phyloP scores from a whole-genome alignment of 331 rosid genomes.

The Pyrus hybrid region DNA sequence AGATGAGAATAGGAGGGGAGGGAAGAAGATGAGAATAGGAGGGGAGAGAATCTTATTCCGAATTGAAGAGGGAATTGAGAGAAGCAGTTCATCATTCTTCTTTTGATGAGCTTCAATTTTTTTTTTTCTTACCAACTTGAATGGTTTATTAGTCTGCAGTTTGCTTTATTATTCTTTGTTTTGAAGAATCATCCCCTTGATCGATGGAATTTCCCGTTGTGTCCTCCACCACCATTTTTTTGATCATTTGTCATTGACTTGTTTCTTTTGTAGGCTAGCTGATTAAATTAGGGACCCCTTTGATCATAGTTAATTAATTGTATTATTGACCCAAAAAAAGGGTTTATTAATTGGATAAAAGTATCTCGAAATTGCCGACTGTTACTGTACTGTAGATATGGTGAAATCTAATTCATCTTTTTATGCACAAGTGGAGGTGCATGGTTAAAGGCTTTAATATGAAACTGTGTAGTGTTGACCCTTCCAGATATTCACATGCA shows the following conservation, averaged over 20 bases:
- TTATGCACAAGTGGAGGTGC: constrained; percentile 64
- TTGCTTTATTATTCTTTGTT: constrained; percentile 32
- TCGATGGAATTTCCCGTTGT: constrained; percentile 24
- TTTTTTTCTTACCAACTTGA: constrained; percentile 22
- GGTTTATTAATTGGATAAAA: constrained; percentile 19
- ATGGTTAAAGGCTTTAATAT: constrained; percentile 33
- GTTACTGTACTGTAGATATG: constrained; percentile 26
- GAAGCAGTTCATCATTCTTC: constrained; percentile 40
- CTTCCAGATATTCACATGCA: constrained; percentile 39
- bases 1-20: too few relatives aligned
- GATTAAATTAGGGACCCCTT: constrained; percentile 27
- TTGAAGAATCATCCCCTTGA: constrained; percentile 23
- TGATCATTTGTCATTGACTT: constrained; percentile 54
- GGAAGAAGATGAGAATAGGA: constrained; percentile 2
- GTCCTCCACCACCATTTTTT: constrained; percentile 20
- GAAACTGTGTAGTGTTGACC: constrained; percentile 23
- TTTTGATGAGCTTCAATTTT: constrained; percentile 35
- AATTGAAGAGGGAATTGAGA: constrained; percentile 18
- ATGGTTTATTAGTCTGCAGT: constrained; percentile 29
- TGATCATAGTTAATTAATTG: constrained; percentile 18
- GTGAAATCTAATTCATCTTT: constrained; percentile 39
- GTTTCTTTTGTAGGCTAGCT: constrained; percentile 22
- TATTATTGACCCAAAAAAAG: not conserved
- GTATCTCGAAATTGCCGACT: constrained; percentile 26
- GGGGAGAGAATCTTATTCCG: not conserved